Percentiles rank a stretch among this genome's conserved stretches.
Evolutionary conservation across 2,329 filamentous ascomycete species (phyloP).

Genomic region (Paradendryphiella salina): DNA sequence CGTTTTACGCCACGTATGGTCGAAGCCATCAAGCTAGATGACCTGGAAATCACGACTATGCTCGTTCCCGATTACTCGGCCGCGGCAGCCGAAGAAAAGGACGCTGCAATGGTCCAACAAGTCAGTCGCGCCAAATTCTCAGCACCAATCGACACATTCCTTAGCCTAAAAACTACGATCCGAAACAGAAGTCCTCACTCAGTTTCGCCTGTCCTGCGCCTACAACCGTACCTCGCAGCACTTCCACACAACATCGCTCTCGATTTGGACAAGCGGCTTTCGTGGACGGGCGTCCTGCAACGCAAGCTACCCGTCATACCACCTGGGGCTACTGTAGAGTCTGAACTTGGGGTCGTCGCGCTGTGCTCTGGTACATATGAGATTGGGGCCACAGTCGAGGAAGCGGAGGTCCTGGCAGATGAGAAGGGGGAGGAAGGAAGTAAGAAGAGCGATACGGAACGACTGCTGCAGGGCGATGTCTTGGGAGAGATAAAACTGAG

Average conservation of each 20-base stretch:
- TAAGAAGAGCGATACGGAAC: conserved; percentile 31
- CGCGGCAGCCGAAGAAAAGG: conserved; percentile 13
- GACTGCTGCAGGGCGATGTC: conserved; percentile 33
- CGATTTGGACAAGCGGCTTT: conserved; percentile 79
- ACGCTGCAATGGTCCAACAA: conserved; percentile 35
- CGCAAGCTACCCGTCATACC: conserved; percentile 67
- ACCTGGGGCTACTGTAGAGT: conserved; percentile 61
- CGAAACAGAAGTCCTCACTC: conserved; percentile 70
- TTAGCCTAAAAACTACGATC: conserved; percentile 71
- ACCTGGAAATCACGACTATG: conserved; percentile 66
- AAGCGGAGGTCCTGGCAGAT: conserved; percentile 60
- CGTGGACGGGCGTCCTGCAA: conserved; percentile 84
- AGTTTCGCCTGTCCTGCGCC: conserved; percentile 71
- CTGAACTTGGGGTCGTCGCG: conserved; percentile 71
- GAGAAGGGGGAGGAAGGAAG: conserved; percentile 23
- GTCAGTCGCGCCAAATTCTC: conserved; percentile 53
- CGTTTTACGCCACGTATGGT: conserved; percentile 77
- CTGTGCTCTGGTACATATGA: conserved; percentile 83
- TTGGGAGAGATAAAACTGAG: conserved; percentile 46
- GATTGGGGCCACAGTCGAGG: conserved; percentile 77
- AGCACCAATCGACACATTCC: conserved; percentile 63
- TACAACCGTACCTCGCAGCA: conserved; percentile 76
- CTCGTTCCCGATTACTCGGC: conserved; percentile 21
- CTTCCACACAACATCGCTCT: conserved; percentile 72
- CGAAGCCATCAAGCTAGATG: conserved; percentile 78